phyloP scores from a whole-genome alignment of 2,329 filamentous ascomycete genomes.

The Graphiopsis chlorocephala region DNA sequence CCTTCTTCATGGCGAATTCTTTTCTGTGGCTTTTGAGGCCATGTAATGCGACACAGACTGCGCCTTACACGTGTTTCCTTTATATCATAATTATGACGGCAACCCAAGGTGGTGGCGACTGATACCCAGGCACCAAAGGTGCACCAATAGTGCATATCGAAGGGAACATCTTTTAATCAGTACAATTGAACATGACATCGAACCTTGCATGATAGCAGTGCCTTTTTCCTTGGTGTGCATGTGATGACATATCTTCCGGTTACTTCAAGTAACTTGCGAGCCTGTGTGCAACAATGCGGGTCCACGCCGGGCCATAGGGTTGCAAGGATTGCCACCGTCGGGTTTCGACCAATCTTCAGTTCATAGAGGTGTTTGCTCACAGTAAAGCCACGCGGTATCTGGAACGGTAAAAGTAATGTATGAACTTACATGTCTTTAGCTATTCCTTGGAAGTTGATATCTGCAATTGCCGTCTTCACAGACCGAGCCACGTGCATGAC shows the following conservation, averaged over 20 bases:
- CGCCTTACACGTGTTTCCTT: conserved; percentile 2
- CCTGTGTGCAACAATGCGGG: neutral
- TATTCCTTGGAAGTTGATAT: neutral
- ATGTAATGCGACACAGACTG: conserved; percentile 9
- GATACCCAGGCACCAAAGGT: neutral
- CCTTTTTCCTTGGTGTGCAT: neutral
- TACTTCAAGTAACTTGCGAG: neutral
- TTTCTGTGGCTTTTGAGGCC: neutral
- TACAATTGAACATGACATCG: neutral
- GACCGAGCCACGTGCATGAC: neutral
- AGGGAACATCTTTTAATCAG: neutral
- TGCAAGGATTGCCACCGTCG: neutral
- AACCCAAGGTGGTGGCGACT: neutral
- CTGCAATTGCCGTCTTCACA: neutral
- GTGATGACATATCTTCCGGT: neutral
- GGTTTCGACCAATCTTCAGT: neutral
- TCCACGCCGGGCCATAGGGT: neutral
- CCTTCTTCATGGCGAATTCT: neutral
- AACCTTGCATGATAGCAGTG: neutral
- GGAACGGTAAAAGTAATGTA: neutral
- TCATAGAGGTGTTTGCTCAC: neutral
- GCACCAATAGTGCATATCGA: neutral
- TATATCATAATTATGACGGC: neutral
- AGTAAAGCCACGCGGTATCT: neutral
- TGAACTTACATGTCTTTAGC: neutral